Base-by-base conservation (phyloP, 352 stramenopile genomes). In the Globisporangium emineosum region DNA sequence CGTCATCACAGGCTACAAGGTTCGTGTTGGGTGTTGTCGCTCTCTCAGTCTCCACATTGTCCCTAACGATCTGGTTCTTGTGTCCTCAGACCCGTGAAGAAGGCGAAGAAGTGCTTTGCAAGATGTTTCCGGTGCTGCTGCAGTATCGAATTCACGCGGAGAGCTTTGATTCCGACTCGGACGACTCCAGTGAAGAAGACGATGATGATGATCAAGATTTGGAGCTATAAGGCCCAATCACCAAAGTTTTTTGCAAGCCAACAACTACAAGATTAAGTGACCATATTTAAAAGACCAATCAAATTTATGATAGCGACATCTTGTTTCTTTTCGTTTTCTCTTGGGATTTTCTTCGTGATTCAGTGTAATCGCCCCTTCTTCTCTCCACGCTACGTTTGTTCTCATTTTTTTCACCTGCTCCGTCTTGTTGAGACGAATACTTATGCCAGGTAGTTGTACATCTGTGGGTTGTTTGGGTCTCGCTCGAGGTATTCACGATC, bases 1-100 rank as follows among this genome's bases (percentile, higher is more conserved):
- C 25, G 95, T 99, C 8, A 86, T 99, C 63, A 99, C 94, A 1
- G 96, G 96, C 15, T 96, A 81, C 35, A 94, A 96, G 78, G 83
- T 87, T 59, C 21, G 59, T n/a, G n/a, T n/a, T n/a, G n/a, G n/a
- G n/a, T n/a, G n/a, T n/a, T n/a, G n/a, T n/a, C n/a, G n/a, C n/a
- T n/a, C n/a, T n/a, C n/a, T n/a, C n/a, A n/a, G n/a, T n/a, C n/a
- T n/a, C n/a, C n/a, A n/a, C n/a, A n/a, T n/a, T n/a, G 25, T 52
- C 27, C n/a, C 45, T n/a, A 5, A 25, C 19, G n/a, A 47, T 33
- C 15, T 47, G 45, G 29, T 32, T 33, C 15, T 42, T 49, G 17
- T 37, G n/a, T 21, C 49, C 17, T 21, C 13, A 67, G 64, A 60
- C 45, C 13, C 51, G 60, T 43, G 65, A 70, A 49, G 60, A 78